phyloP scores from a whole-genome alignment of 1,284 basidiomycete species.

The Ceraceosorus guamensis region DNA sequence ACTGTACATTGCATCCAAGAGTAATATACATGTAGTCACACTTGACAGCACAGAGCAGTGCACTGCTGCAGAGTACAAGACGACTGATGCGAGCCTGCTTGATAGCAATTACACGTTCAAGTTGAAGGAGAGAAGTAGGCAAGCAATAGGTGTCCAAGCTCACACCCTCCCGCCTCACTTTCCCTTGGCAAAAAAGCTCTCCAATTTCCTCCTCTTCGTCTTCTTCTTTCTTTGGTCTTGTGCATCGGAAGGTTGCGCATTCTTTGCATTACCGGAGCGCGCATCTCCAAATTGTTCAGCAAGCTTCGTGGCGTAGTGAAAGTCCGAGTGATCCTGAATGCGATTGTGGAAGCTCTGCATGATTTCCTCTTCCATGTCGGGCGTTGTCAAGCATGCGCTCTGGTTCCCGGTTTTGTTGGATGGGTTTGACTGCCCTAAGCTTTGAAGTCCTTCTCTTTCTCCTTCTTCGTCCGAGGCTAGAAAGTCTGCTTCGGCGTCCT shows the following conservation, averaged over 20 bases:
- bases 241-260: neutral
- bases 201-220: conserved; percentile 3
- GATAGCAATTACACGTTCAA: too few species aligned
- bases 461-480: neutral
- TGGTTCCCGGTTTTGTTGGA: too few species aligned
- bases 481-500: conserved; percentile 1
- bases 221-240: neutral
- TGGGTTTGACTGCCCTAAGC: too few species aligned
- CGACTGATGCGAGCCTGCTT: too few species aligned
- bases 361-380: neutral
- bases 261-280: neutral
- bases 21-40: too few species aligned
- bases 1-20: too few species aligned
- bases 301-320: conserved; percentile 29
- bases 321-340: conserved; percentile 34
- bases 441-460: neutral
- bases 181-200: conserved; percentile 4
- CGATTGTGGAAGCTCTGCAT: conserved; percentile 9
- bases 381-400: too few species aligned
- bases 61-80: too few species aligned
- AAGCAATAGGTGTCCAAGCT: too few species aligned
- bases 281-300: neutral
- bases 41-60: too few species aligned
- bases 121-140: too few species aligned
- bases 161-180: too few species aligned